Evolutionary conservation across 495 filamentous ascomycete genomes (phyloP).

Genomic region (Penicillium pulvis): DNA sequence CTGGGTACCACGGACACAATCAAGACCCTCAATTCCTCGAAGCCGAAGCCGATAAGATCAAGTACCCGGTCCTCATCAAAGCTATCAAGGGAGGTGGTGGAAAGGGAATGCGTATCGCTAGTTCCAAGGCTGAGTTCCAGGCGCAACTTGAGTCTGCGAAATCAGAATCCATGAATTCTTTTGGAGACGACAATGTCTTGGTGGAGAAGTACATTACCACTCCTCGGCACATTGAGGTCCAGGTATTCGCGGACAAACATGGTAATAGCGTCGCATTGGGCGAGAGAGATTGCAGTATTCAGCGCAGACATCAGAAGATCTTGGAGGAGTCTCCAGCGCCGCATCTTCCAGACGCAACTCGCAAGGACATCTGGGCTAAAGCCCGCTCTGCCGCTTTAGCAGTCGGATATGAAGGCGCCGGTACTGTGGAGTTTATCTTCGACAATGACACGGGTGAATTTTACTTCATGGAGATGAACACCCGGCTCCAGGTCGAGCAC

Average conservation of each 20-base stretch:
- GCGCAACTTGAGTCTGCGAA: slow-evolving; percentile 84
- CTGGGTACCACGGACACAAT: slow-evolving; percentile 89
- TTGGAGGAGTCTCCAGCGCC: slow-evolving; percentile 96
- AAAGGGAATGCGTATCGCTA: slow-evolving; percentile 98
- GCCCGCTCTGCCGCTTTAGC: slow-evolving; percentile 85
- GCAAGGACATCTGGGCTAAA: slow-evolving; percentile 92
- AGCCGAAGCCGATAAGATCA: slow-evolving; percentile 74
- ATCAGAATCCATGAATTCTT: slow-evolving; percentile 85
- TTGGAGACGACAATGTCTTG: slow-evolving; percentile 94
- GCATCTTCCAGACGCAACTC: slow-evolving; percentile 71
- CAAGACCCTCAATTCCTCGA: slow-evolving; percentile 75
- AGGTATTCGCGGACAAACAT: slow-evolving; percentile 91
- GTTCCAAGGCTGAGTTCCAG: slow-evolving; percentile 72
- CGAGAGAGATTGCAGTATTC: slow-evolving; percentile 85
- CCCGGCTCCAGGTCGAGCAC: slow-evolving; percentile 93
- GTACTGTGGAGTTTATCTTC: slow-evolving; percentile 98
- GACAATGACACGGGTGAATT: slow-evolving; percentile 93
- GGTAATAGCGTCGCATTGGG: slow-evolving; percentile 84
- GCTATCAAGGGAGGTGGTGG: slow-evolving; percentile 96
- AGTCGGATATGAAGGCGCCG: slow-evolving; percentile 93
- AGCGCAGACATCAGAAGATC: slow-evolving; percentile 94
- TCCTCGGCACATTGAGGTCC: slow-evolving; percentile 95
- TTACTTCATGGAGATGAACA: slow-evolving; percentile 99
- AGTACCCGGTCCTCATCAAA: slow-evolving; percentile 93
- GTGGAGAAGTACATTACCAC: slow-evolving; percentile 96